Evolutionary conservation across 2,329 filamentous ascomycete species (phyloP), one percentile per base, ranked within the genome.

Genomic region (Colletotrichum karsti): DNA sequence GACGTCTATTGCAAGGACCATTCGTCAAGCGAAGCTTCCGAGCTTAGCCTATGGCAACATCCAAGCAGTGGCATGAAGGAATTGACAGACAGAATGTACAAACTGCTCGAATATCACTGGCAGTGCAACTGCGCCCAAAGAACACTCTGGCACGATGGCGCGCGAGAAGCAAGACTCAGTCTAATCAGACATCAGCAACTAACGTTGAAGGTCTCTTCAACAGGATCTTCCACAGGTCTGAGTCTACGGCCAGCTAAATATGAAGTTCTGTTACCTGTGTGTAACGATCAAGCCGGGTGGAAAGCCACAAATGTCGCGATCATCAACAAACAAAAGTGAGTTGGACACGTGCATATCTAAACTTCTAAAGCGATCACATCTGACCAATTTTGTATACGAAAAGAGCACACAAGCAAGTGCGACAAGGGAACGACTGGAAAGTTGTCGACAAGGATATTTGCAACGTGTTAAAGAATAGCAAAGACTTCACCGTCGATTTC

Each of bases 161-260:
- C 44, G 2, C 22, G 44, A 22, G 44, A 48, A 22, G 44, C 44
- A 7, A 48, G 44, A n/a, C 44, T 48, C 22, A 48, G 44, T 48
- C 0, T 48, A 13, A 48, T 48, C 12, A 1, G 44, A 22, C 44
- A 48, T 1, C 44, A 48, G 12, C 22, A 22, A 5, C 13, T 48
- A 3, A 20, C 2, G 2, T 20, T 48, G 0, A 48, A 48, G 22
- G 5, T 48, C 2, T n/a, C 39, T 13, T 28, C 44, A 5, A 26
- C 1, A 4, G 1, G 22, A 10, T 1, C 12, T 2, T 10, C 18
- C 2, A 2, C 42, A 4, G 18, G 22, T 0, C 2, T 0, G 0
- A 5, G 13, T 7, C 22, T n/a, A 7, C 44, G 24, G 1, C 12
- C 22, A 15, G 44, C 44, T 0, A 48, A 48, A 1, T 48, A 26